A percentile compares a stretch with the other conserved stretches of the same genome.
These are phyloP conservation scores for Hura crepitans DNA, from an alignment of 441 rosid species.

Conservation along the genomic window DNA sequence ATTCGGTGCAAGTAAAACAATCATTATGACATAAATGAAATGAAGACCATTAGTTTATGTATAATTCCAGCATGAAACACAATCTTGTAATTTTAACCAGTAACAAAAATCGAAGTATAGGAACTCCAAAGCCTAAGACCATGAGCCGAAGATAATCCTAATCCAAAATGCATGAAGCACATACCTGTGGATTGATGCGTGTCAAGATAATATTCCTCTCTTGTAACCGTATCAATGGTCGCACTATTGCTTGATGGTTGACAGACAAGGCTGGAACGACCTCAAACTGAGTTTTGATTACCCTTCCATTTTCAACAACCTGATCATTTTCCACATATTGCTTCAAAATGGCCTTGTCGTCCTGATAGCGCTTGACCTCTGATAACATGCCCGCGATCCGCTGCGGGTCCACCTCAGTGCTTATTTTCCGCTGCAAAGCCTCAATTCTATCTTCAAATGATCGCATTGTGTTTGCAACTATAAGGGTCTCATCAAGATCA, in stretches of 20 bases:
- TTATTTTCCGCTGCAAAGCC: conserved; percentile 67
- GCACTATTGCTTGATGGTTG: conserved; percentile 64
- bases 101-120: neutral
- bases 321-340: conserved; percentile 86
- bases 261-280: conserved; percentile 74
- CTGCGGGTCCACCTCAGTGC: conserved; percentile 63
- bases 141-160: conserved; percentile 1
- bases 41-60: neutral
- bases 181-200: conserved; percentile 89
- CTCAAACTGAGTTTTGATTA: conserved; percentile 66
- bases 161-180: conserved; percentile 23
- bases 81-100: neutral
- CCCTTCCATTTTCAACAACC: conserved; percentile 84
- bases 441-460: conserved; percentile 92
- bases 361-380: conserved; percentile 87
- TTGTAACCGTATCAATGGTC: conserved; percentile 77
- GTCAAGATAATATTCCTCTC: conserved; percentile 85
- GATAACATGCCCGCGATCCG: conserved; percentile 68
- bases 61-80: neutral
- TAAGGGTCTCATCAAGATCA: conserved; percentile 93
- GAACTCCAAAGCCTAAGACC: conserved; percentile 5
- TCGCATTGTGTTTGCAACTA: conserved; percentile 92
- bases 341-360: conserved; percentile 76
- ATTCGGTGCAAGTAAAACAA: neutral
- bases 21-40: neutral